A percentile compares a stretch with the other conserved stretches of the same genome.
These are phyloP conservation scores for Cladosporium sp. DNA, from an alignment of 2,329 filamentous ascomycete genomes.

Conservation along the genomic window DNA sequence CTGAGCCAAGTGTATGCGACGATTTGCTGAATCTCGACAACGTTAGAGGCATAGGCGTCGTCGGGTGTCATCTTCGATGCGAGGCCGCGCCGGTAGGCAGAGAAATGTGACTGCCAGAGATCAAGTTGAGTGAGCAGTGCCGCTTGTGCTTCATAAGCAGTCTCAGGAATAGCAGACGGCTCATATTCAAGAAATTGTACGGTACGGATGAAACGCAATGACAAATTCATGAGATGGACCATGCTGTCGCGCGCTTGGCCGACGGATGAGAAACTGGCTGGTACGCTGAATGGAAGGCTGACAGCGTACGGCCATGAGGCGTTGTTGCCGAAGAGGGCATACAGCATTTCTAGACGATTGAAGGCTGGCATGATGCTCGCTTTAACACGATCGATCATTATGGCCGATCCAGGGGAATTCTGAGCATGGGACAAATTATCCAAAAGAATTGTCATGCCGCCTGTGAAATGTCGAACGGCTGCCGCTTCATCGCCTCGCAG, in stretches of 20 bases:
- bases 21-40: constrained; percentile 2
- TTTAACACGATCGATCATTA: background rate
- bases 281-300: background rate
- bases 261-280: background rate
- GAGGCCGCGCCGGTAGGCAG: background rate
- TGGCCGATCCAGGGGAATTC: background rate
- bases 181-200: background rate
- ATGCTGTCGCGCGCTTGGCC: constrained; percentile 7
- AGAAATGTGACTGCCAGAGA: background rate
- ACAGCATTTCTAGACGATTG: constrained; percentile 7
- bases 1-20: constrained; percentile 7
- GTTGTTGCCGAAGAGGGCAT: constrained; percentile 1
- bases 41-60: background rate
- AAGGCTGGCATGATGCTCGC: constrained; percentile 8
- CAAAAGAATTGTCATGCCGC: constrained; percentile 4
- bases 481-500: background rate
- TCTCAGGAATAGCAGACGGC: background rate
- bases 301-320: background rate
- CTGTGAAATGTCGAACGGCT: constrained; percentile 6
- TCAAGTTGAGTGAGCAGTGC: background rate
- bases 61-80: background rate
- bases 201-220: background rate
- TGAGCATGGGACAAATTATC: background rate
- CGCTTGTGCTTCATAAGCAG: background rate
- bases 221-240: constrained; percentile 9